Conservation (phyloP, 108 stramenopile species). For the Schizochytrium sp. region DNA sequence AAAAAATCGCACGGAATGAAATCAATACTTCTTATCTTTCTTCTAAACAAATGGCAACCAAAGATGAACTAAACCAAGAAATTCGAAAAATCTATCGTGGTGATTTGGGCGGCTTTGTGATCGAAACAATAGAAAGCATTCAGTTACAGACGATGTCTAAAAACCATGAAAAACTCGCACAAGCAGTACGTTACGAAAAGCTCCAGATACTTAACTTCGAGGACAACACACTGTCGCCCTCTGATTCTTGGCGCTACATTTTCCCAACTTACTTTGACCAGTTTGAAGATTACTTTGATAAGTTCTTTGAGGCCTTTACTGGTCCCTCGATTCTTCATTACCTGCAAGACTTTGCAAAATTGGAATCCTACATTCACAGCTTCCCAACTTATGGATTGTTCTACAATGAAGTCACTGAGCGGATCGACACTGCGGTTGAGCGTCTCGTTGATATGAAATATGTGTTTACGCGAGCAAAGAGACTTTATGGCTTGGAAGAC, state of each 20-base stretch:
- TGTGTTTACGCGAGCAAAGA: no score
- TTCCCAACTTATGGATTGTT: neutral
- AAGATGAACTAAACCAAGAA: neutral
- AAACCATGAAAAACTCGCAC: neutral
- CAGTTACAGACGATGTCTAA: neutral
- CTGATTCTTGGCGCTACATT: neutral
- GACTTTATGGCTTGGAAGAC: neutral
- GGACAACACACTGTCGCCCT: neutral
- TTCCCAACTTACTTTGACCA: slow-evolving; percentile 6
- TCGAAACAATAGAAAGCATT: neutral
- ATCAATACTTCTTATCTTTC: no score
- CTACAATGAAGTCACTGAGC: neutral
- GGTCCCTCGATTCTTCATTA: neutral
- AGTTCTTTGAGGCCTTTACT: neutral
- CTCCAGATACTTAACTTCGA: neutral
- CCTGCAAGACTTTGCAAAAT: neutral
- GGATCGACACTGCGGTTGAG: neutral
- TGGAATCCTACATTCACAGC: neutral
- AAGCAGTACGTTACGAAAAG: neutral
- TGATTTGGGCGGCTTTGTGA: neutral
- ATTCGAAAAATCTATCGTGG: neutral
- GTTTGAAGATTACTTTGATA: neutral
- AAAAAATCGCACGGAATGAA: no score
- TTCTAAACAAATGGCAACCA: no score
- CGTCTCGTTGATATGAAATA: neutral